These are phyloP conservation scores for Aspergillus steynii DNA, from an alignment of 495 filamentous ascomycete genomes.

Conservation along the genomic window DNA sequence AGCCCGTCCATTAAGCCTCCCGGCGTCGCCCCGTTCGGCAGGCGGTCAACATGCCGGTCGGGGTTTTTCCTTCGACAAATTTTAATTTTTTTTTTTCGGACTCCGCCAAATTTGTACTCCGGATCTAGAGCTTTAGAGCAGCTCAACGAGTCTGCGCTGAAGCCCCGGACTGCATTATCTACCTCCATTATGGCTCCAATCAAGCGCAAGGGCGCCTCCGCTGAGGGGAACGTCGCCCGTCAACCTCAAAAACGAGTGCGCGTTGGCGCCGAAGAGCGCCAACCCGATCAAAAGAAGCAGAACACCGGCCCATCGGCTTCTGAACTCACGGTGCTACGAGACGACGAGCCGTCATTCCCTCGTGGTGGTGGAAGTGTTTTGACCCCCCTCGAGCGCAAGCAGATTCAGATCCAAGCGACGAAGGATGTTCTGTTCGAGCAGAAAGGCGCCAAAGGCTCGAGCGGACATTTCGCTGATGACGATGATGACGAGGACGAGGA, in stretches of 20 bases:
- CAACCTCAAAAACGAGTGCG: conserved; percentile 49
- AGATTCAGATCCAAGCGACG: conserved; percentile 91
- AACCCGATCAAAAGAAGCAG: conserved; percentile 34
- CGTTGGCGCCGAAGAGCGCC: conserved; percentile 42
- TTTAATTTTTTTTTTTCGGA: conserved; percentile 41
- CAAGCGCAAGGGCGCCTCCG: conserved; percentile 52
- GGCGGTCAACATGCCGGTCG: conserved; percentile 19
- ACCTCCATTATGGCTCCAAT: conserved; percentile 48
- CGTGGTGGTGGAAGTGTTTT: conserved; percentile 88
- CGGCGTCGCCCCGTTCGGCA: not conserved
- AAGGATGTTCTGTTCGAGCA: conserved; percentile 94
- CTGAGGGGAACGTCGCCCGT: conserved; percentile 37
- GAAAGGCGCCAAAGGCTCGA: conserved; percentile 54
- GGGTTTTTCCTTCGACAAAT: conserved; percentile 29
- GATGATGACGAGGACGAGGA: conserved; percentile 47
- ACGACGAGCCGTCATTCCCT: conserved; percentile 88
- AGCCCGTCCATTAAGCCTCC: conserved; percentile 9
- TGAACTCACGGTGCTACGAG: conserved; percentile 56
- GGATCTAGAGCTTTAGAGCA: conserved; percentile 32
- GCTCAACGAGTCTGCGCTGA: conserved; percentile 23
- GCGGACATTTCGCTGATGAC: conserved; percentile 40
- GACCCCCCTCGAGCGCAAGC: conserved; percentile 92
- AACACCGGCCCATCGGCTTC: conserved; percentile 39
- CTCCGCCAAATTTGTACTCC: conserved; percentile 30
- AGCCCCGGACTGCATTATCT: conserved; percentile 4